Evolutionary conservation across 2,329 filamentous ascomycete species (phyloP), one percentile per base, ranked within the genome.

Genomic region (Apiospora rasikravindrae): DNA sequence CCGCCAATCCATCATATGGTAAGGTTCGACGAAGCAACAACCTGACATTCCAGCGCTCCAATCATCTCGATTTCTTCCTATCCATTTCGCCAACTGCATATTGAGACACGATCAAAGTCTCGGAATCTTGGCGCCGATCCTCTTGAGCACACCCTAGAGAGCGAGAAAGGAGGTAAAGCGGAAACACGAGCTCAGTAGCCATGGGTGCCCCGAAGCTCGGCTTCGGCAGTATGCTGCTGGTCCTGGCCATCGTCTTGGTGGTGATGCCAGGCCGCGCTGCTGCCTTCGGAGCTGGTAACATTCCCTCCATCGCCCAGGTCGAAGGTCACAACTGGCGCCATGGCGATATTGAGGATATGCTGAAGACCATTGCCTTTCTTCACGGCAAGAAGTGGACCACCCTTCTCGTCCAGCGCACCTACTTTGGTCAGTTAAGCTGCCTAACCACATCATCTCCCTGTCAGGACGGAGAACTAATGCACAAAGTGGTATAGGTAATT

Each of bases 321-420:
- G 91, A 93, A 79, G 91, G 91, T 22, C 85, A 88, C 80, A 93
- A 93, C 80, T 93, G 90, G 88, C 88, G 91, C 66, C 91, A 93
- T 86, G 91, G 91, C 82, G 93, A 95, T 80, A 94, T 95, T 74
- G 92, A 95, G 84, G 94, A 96, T 81, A 91, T 94, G 83, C 89
- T 96, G 77, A 92, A 93, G 82, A 93, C 90, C 7, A 83, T 96
- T 75, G 89, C 92, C 42, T 95, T 94, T 78, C 87, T 96, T 72
- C 88, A 92, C 74, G 93, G 93, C 72, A 94, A 95, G 80, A 96
- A 96, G 84, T 96, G 94, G 94, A 93, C 92, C 1, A 90, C 90
- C 19, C 91, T 93, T 86, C 89, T 93, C 83, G 88, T 96, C 70
- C 92, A 93, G 83, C 88, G 93, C 71, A 91, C 92, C 42, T 96